Base-by-base conservation (phyloP, 192 early-diverging fungal species). In the Coemansia sp. region DNA sequence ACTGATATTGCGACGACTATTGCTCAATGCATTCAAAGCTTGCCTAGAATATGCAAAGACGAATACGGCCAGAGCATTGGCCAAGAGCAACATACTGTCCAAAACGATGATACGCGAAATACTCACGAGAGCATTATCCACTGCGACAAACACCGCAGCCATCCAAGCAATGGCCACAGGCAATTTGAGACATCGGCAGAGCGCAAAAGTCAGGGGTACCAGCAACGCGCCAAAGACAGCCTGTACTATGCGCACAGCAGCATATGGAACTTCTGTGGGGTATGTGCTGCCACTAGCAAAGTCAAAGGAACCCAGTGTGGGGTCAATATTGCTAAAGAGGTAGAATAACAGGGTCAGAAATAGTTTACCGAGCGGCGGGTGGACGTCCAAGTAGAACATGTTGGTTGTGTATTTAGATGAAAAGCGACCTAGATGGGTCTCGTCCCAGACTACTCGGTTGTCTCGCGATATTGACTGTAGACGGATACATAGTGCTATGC, bases 361-460 rank as follows among this genome's bases (percentile, higher is more conserved):
- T 66, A 92, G 88, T 75, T 91, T 92, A 46, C 88, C 91, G 36
- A 99, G 77, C 0, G 97, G 97, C 34, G 96, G 97, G 74, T 99
- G 97, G 1, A 99, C 97, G 80, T 99, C 97, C 69, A 94, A 95
- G 69, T 98, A 98, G 67, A 99, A 99, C 41, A 87, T 89, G 29
- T 89, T 78, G 46, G 93, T 92, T 31, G 96, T 75, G 80, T 99
- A 99, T 75, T 92, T 86, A 25, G 91, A 90, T 21, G 90, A 95
- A 78, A 99, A 99, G 84, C 94, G 94, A 62, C 96, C 96, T 85
- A 98, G 98, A 63, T 98, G 96, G 6, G 95, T 94, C 75, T 98
- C 97, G 78, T 99, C 95, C 91, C 91, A 92, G 36, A 89, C 85
- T 11, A 92, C 91, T 45, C 84, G 64, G 59, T 80, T 64, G 14